Conservation (phyloP, 306 rosid genomes). For the Quercus suber region DNA sequence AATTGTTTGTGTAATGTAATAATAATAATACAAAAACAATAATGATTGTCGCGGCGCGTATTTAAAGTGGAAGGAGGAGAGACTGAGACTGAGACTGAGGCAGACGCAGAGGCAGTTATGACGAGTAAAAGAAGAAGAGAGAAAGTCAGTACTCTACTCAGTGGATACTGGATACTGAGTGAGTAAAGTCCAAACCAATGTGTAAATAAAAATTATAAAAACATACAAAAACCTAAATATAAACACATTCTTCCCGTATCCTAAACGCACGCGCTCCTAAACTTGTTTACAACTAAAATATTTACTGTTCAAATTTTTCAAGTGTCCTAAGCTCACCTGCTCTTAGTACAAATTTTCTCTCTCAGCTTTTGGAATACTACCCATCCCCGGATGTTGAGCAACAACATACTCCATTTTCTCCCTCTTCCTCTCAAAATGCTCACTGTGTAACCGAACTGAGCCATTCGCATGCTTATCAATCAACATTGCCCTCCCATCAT, state of each 20-base stretch:
- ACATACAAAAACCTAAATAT: too few species aligned
- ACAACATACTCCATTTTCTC: slow-evolving; percentile 72
- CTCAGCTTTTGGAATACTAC: slow-evolving; percentile 74
- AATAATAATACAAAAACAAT: background rate
- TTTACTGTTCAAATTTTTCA: too few species aligned
- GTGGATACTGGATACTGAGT: too few species aligned
- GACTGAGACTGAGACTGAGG: slow-evolving; percentile 25
- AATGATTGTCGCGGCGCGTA: slow-evolving; percentile 48
- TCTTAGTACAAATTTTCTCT: too few species aligned
- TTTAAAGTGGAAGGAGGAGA: slow-evolving; percentile 32
- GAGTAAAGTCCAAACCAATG: background rate
- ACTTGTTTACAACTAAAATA: too few species aligned
- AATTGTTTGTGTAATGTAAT: background rate
- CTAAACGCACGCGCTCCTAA: slow-evolving; percentile 20
- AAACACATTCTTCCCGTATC: slow-evolving; percentile 16
- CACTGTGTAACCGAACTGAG: slow-evolving; percentile 48
- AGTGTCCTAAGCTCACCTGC: too few species aligned
- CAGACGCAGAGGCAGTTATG: slow-evolving; percentile 42
- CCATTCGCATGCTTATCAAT: slow-evolving; percentile 77
- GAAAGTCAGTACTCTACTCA: background rate
- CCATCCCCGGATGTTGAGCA: slow-evolving; percentile 73
- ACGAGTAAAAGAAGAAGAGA: slow-evolving; percentile 8
- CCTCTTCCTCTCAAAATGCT: slow-evolving; percentile 75
- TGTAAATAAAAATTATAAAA: background rate
- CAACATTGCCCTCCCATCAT: slow-evolving; percentile 59